Evolutionary conservation across 2,329 filamentous ascomycete genomes (phyloP).

Genomic region (Amauroascus verrucosus): DNA sequence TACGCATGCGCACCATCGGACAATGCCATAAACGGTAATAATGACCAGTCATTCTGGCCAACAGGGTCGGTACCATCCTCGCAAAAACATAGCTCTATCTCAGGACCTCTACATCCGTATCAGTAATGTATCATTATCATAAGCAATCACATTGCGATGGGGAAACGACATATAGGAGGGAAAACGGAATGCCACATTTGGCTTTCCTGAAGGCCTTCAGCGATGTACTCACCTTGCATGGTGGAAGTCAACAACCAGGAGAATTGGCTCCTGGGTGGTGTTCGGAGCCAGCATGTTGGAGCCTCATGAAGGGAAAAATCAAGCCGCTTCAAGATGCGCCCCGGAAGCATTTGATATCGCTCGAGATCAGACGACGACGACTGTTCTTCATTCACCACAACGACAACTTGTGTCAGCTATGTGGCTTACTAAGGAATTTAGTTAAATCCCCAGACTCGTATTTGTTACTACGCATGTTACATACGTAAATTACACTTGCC

Average conservation of each 20-base stretch:
- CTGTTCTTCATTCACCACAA: not conserved
- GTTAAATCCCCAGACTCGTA: too few relatives aligned
- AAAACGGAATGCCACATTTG: not conserved
- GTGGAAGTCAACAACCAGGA: slow-evolving; percentile 74
- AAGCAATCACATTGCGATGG: not conserved
- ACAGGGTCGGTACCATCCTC: slow-evolving; percentile 68
- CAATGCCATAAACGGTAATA: slow-evolving; percentile 93
- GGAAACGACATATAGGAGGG: too few relatives aligned
- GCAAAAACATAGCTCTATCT: slow-evolving; percentile 89
- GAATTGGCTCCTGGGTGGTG: slow-evolving; percentile 48
- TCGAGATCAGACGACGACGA: not conserved
- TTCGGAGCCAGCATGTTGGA: slow-evolving; percentile 11
- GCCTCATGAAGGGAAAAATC: slow-evolving; percentile 1
- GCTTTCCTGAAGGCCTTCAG: not conserved
- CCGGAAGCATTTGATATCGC: not conserved
- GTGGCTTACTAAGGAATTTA: too few relatives aligned
- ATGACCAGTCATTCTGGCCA: slow-evolving; percentile 73
- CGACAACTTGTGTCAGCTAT: not conserved
- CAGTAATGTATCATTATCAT: not conserved
- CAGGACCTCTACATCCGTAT: slow-evolving; percentile 55
- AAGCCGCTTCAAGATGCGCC: not conserved
- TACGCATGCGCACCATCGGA: slow-evolving; percentile 92
- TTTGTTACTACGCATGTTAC: too few relatives aligned
- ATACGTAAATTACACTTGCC: too few relatives aligned
- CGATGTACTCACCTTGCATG: slow-evolving; percentile 50